Evolutionary conservation across 2,329 filamentous ascomycete species (phyloP).

Genomic region (Fusarium nodosum): DNA sequence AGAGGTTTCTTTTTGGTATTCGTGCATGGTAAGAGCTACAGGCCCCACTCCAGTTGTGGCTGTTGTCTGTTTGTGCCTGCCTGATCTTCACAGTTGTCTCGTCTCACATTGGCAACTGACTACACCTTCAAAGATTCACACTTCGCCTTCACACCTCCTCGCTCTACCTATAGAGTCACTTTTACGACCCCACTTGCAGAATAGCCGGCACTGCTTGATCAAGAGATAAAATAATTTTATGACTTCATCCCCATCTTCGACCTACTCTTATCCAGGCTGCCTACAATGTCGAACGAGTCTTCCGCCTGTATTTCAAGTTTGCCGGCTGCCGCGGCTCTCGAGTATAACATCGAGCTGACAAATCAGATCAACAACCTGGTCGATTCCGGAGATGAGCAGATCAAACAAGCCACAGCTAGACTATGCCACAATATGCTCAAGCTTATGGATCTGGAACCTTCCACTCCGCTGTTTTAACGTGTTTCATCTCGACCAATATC

Average conservation of each 20-base stretch:
- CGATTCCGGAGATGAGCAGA: not conserved
- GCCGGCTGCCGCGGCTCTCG: not conserved
- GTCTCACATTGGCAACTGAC: not conserved
- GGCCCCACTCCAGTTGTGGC: not conserved
- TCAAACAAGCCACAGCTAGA: not conserved
- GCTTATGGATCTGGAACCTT: slow-evolving; percentile 16
- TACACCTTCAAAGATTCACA: not conserved
- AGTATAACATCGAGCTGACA: not conserved
- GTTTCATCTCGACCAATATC: not conserved
- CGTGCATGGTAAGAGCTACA: not conserved
- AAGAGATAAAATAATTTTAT: not conserved
- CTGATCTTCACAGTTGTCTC: not conserved
- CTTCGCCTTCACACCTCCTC: not conserved
- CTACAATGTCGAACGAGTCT: not conserved
- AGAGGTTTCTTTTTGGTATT: not conserved
- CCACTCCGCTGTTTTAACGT: slow-evolving; percentile 14
- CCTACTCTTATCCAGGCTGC: not conserved
- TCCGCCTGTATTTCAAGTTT: not conserved
- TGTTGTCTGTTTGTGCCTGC: too few species aligned
- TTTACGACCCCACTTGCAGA: not conserved
- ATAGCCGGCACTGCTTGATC: not conserved
- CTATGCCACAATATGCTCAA: not conserved
- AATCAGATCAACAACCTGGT: not conserved
- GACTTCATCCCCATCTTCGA: not conserved
- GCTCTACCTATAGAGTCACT: not conserved